A percentile compares a stretch with the other conserved stretches of the same genome.
Evolutionary conservation across 805 yeast species (phyloP).

Genomic region (Monosporozyma aquatica): DNA sequence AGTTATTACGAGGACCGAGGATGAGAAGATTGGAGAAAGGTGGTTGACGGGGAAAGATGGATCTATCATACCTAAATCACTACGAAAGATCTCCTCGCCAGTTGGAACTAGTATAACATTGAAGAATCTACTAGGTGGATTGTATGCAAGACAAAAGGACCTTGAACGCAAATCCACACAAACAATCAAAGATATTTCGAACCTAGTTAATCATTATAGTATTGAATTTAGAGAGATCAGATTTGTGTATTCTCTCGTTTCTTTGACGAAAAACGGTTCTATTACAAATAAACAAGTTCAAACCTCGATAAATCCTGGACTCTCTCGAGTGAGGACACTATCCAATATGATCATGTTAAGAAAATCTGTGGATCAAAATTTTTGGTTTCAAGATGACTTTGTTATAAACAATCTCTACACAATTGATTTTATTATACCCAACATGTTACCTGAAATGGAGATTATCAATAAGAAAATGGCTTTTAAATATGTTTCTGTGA

Average conservation of each 20-base stretch:
- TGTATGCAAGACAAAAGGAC: slow-evolving; percentile 31
- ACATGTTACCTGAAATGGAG: slow-evolving; percentile 26
- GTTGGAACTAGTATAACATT: slow-evolving; percentile 33
- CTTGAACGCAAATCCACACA: slow-evolving; percentile 21
- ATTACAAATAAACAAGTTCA: slow-evolving; percentile 15
- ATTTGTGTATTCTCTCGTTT: slow-evolving; percentile 22
- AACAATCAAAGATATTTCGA: slow-evolving; percentile 19
- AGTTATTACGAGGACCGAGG: slow-evolving; percentile 25
- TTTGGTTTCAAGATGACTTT: slow-evolving; percentile 10
- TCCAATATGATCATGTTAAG: slow-evolving; percentile 10
- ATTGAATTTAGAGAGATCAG: slow-evolving; percentile 26
- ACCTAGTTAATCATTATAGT: slow-evolving; percentile 28
- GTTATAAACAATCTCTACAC: slow-evolving; percentile 7
- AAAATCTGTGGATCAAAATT: slow-evolving; percentile 11
- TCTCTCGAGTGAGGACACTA: slow-evolving; percentile 10
- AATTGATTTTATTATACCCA: slow-evolving; percentile 27
- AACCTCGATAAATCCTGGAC: slow-evolving; percentile 5
- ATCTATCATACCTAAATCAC: slow-evolving; percentile 9
- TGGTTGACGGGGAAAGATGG: slow-evolving; percentile 33
- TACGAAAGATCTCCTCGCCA: slow-evolving; percentile 21
- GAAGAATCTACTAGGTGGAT: slow-evolving; percentile 25
- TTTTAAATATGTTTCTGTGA: slow-evolving; percentile 29
- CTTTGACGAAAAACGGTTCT: slow-evolving; percentile 15
- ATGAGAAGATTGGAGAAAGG: slow-evolving; percentile 28
- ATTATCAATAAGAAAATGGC: slow-evolving; percentile 16